A percentile compares a stretch with the other conserved stretches of the same genome.
phyloP scores from a whole-genome alignment of 2,329 filamentous ascomycete species.

The Penicillium sp. region DNA sequence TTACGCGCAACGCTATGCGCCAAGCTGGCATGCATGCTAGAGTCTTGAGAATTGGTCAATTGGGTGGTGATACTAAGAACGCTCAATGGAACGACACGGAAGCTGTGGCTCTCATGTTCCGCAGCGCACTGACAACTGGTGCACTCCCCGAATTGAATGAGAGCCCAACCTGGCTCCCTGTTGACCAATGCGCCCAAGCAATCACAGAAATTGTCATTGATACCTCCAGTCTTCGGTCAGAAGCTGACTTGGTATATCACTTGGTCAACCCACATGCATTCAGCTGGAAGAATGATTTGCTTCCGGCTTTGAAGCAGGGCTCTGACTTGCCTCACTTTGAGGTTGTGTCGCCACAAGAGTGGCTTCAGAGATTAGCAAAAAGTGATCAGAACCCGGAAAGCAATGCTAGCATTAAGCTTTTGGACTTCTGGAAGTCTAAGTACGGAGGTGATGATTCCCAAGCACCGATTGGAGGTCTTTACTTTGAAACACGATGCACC shows the following conservation, averaged over 20 bases:
- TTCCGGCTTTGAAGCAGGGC: slow-evolving; percentile 31
- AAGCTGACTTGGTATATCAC: slow-evolving; percentile 47
- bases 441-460: slow-evolving; percentile 35
- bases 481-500: slow-evolving; percentile 16
- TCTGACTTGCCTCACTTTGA: slow-evolving; percentile 34
- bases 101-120: slow-evolving; percentile 56
- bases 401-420: slow-evolving; percentile 56
- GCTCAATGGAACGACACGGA: slow-evolving; percentile 29
- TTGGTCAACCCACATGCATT: slow-evolving; percentile 51
- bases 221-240: slow-evolving; percentile 17
- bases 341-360: slow-evolving; percentile 31
- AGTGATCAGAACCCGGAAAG: slow-evolving; percentile 50
- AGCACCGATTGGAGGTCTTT: not conserved
- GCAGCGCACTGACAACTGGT: slow-evolving; percentile 47
- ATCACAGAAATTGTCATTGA: slow-evolving; percentile 39
- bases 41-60: slow-evolving; percentile 40
- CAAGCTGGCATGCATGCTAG: slow-evolving; percentile 27
- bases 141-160: slow-evolving; percentile 50
- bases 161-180: slow-evolving; percentile 46
- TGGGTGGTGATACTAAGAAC: slow-evolving; percentile 33
- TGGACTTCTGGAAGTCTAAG: slow-evolving; percentile 56
- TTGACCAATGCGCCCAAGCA: slow-evolving; percentile 38
- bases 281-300: slow-evolving; percentile 37
- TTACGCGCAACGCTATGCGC: slow-evolving; percentile 32
- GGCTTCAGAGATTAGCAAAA: slow-evolving; percentile 37